A percentile compares a stretch with the other conserved stretches of the same genome.
phyloP scores from a whole-genome alignment of 768 basidiomycete species.

The Xerocomus brunneocitrinus region DNA sequence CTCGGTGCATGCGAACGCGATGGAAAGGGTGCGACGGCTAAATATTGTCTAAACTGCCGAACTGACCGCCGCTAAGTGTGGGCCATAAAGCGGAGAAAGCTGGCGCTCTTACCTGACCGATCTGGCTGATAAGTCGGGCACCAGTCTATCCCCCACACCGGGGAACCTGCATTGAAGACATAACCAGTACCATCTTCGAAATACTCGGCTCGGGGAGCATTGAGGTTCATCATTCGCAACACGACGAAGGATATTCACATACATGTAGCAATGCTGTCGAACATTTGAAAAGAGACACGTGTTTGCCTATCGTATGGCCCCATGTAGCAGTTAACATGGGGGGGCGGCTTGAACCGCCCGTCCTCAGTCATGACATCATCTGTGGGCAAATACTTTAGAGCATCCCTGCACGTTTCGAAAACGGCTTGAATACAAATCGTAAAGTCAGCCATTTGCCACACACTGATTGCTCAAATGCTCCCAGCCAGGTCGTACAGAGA shows the following conservation, averaged over 20 bases:
- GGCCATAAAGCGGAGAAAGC: neutral
- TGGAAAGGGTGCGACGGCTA: conserved; percentile 77
- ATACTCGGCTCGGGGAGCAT: conserved; percentile 47
- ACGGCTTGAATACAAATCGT: conserved; percentile 3
- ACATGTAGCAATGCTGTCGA: conserved; percentile 60
- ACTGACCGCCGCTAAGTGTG: conserved; percentile 32
- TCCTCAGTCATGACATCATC: conserved; percentile 47
- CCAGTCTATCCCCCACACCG: conserved; percentile 93
- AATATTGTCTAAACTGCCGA: conserved; percentile 62
- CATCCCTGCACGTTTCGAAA: conserved; percentile 40
- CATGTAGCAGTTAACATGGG: conserved; percentile 56
- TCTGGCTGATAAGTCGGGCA: conserved; percentile 72
- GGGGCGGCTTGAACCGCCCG: conserved; percentile 47
- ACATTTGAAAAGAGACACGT: conserved; percentile 45
- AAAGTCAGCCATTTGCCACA: conserved; percentile 25
- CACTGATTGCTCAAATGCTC: conserved; percentile 45
- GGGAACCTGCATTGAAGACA: conserved; percentile 82
- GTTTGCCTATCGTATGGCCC: conserved; percentile 59
- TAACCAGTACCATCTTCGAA: conserved; percentile 56
- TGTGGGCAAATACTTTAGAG: conserved; percentile 55
- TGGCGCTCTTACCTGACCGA: conserved; percentile 40
- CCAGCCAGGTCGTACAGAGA: conserved; percentile 44
- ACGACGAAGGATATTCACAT: conserved; percentile 35
- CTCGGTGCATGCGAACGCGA: conserved; percentile 58
- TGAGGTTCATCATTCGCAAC: neutral